phyloP scores from a whole-genome alignment of 208 protist genomes.

The Acanthamoeba healyi region DNA sequence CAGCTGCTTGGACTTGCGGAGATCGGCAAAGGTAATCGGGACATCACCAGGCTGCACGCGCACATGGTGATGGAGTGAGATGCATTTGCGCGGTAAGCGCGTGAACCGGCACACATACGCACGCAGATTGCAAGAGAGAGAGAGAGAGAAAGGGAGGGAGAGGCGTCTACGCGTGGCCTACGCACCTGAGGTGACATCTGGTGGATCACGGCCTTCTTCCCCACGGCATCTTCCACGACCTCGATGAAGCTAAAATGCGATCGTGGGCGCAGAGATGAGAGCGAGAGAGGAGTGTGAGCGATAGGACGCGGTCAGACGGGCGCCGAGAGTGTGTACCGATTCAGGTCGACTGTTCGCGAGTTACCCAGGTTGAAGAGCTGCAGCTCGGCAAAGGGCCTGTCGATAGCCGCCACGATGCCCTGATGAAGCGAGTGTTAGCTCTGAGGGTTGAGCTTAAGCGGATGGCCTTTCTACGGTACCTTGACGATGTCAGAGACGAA shows the following conservation, averaged over 20 bases:
- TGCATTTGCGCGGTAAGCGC: not conserved
- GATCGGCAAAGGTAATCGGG: constrained; percentile 69
- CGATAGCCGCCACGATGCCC: constrained; percentile 53
- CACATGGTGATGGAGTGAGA: not conserved
- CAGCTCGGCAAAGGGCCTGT: constrained; percentile 58
- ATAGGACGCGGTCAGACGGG: too few relatives aligned
- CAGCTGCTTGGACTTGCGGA: constrained; percentile 31
- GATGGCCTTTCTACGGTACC: too few relatives aligned
- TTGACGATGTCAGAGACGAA: constrained; percentile 63
- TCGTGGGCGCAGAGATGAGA: not conserved
- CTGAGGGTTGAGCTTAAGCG: too few relatives aligned
- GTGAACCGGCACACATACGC: too few relatives aligned
- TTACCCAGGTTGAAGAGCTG: constrained; percentile 76
- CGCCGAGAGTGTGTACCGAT: not conserved
- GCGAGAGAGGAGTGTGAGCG: not conserved
- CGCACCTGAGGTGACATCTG: constrained; percentile 20
- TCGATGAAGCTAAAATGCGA: constrained; percentile 49
- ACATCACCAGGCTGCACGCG: constrained; percentile 69
- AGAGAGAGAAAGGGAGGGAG: not conserved
- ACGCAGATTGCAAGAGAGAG: not conserved
- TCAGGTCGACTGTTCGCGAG: constrained; percentile 39
- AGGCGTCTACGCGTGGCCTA: too few relatives aligned
- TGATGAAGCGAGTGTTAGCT: too few relatives aligned
- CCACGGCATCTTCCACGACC: constrained; percentile 31
- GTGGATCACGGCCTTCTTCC: constrained; percentile 55